Percentiles rank a stretch among this genome's conserved stretches.
These are phyloP conservation scores for Prosopis cineraria DNA, from an alignment of 306 rosid genomes.

Conservation along the genomic window DNA sequence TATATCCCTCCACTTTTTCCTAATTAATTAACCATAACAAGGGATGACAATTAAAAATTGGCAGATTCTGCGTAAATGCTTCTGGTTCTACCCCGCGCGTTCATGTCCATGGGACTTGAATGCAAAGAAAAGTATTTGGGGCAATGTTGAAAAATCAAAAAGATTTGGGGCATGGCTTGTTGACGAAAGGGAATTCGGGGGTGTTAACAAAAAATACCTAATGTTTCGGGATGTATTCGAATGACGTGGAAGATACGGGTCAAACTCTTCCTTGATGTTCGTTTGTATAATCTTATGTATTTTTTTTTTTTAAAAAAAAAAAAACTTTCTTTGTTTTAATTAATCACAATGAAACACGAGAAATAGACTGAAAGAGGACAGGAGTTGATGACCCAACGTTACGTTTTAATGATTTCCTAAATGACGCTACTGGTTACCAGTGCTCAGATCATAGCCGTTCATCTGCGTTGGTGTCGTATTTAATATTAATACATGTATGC, in stretches of 20 bases:
- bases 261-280: conserved; percentile 13
- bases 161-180: not conserved
- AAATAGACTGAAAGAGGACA: not conserved
- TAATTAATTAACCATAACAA: not conserved
- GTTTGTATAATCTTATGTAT: too few species aligned
- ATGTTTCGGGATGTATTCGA: conserved; percentile 7
- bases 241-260: conserved; percentile 47
- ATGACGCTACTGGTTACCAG: conserved; percentile 32
- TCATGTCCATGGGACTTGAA: not conserved
- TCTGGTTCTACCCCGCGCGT: not conserved
- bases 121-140: not conserved
- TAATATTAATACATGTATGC: too few species aligned
- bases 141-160: not conserved
- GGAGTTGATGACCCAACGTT: not conserved
- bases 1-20: not conserved
- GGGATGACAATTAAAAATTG: not conserved
- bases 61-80: not conserved
- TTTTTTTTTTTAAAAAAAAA: conserved; percentile 6
- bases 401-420: conserved; percentile 33
- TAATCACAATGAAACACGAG: not conserved
- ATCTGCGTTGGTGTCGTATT: too few species aligned
- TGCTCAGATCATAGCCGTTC: conserved; percentile 28
- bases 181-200: not conserved
- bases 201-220: not conserved
- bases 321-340: not conserved